Evolutionary conservation across 177 flowering plant genomes (phyloP).

Genomic region (Vitis hybrid): DNA sequence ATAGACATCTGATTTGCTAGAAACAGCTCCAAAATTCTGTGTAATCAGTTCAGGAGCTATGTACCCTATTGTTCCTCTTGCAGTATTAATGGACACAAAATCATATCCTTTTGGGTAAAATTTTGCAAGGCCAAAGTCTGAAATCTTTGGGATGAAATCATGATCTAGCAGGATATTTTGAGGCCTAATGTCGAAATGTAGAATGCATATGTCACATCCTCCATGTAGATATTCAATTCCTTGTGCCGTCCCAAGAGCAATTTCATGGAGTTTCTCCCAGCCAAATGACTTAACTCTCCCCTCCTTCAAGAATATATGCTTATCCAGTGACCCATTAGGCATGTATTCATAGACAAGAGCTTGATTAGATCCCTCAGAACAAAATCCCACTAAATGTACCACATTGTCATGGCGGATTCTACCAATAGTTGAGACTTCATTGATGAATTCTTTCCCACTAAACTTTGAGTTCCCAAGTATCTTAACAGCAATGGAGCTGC

Average conservation of each 20-base stretch:
- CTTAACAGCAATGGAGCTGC: constrained; percentile 16
- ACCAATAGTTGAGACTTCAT: constrained; percentile 13
- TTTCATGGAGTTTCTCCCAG: constrained; percentile 13
- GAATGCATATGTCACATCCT: constrained; percentile 7
- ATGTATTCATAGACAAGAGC: constrained; percentile 21
- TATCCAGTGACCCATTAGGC: constrained; percentile 27
- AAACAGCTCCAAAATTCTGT: constrained; percentile 6
- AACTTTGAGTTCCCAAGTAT: constrained; percentile 4
- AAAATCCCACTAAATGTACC: constrained; percentile 12
- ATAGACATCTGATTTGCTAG: constrained; percentile 21
- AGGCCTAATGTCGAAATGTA: constrained; percentile 25
- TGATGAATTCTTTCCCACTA: constrained; percentile 11
- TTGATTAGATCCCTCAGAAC: constrained; percentile 15
- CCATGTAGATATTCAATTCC: constrained; percentile 17
- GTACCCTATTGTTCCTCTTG: constrained; percentile 20
- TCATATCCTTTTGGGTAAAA: not conserved
- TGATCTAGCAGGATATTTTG: constrained; percentile 18
- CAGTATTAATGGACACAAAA: constrained; percentile 1
- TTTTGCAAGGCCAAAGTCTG: constrained; percentile 24
- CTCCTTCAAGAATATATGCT: not conserved
- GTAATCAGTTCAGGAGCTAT: constrained; percentile 20
- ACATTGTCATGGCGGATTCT: constrained; percentile 17
- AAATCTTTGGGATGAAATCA: constrained; percentile 16
- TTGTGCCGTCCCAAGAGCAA: constrained; percentile 13
- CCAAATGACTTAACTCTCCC: not conserved